Conservation (phyloP, 2,329 filamentous ascomycete species). For the Fusarium aywerte region DNA sequence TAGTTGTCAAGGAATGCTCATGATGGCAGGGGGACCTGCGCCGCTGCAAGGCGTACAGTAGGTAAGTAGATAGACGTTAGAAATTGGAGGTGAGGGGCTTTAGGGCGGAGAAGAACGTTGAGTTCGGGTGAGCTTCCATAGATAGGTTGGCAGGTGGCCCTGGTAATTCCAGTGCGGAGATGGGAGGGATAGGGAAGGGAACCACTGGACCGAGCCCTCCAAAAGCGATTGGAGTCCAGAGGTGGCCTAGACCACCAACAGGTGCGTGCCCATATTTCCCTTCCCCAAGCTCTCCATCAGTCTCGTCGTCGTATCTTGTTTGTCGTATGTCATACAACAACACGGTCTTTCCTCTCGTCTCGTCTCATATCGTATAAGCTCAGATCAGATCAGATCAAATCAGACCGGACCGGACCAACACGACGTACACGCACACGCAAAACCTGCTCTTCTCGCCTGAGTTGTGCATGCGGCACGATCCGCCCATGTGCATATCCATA, state of each 20-base stretch:
- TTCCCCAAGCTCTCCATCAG: slow-evolving; percentile 2
- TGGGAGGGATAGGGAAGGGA: background rate
- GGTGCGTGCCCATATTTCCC: background rate
- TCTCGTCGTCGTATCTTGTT: background rate
- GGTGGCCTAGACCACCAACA: background rate
- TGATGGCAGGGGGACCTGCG: slow-evolving; percentile 35
- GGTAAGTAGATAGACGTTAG: slow-evolving; percentile 10
- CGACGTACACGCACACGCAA: background rate
- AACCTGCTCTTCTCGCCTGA: slow-evolving; percentile 28
- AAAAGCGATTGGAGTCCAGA: slow-evolving; percentile 5
- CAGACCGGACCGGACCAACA: background rate
- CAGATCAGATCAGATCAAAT: background rate
- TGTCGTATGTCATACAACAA: slow-evolving; percentile 1
- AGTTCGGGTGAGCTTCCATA: background rate
- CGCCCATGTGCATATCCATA: slow-evolving; percentile 22
- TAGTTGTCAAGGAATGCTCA: slow-evolving; percentile 40
- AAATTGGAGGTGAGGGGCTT: slow-evolving; percentile 11
- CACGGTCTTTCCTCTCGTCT: background rate
- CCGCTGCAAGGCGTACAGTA: slow-evolving; percentile 28
- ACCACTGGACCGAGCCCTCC: slow-evolving; percentile 10
- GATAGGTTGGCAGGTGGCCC: too few species aligned
- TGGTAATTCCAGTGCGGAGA: slow-evolving; percentile 13
- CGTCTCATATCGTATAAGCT: background rate
- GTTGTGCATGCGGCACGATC: slow-evolving; percentile 29
- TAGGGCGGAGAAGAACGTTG: slow-evolving; percentile 12